phyloP scores from a whole-genome alignment of 768 basidiomycete species.

The Cystobasidiopsis lactophilus region DNA sequence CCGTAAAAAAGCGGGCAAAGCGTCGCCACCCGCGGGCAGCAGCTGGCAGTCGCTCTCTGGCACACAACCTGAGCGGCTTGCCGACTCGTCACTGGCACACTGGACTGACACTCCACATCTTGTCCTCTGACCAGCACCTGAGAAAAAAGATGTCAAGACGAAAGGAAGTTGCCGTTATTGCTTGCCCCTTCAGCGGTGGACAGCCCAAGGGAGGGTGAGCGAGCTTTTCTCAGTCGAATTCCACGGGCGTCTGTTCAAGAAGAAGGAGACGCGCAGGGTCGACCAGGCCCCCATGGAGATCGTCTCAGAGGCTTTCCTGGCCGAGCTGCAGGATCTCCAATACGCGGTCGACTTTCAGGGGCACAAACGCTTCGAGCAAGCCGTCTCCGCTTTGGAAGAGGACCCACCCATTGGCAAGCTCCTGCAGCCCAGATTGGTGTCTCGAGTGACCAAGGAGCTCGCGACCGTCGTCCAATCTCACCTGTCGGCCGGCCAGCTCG shows the following conservation, averaged over 20 bases:
- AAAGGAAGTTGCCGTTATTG: slow-evolving; percentile 35
- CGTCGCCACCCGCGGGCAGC: too few species aligned
- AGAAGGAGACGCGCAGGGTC: neutral
- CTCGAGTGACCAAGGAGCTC: slow-evolving; percentile 44
- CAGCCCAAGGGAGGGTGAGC: slow-evolving; percentile 64
- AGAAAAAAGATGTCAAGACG: too few species aligned
- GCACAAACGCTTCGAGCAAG: neutral
- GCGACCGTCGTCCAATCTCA: slow-evolving; percentile 54
- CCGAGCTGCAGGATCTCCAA: neutral
- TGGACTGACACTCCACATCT: too few species aligned
- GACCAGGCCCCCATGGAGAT: neutral
- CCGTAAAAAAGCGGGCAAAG: too few species aligned
- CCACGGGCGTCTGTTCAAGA: slow-evolving; percentile 48
- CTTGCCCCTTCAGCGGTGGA: slow-evolving; percentile 54
- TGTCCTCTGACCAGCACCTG: too few species aligned
- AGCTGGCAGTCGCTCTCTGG: too few species aligned
- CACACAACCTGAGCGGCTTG: too few species aligned
- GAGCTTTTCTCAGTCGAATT: slow-evolving; percentile 62
- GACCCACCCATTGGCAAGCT: slow-evolving; percentile 11
- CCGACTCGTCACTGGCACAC: too few species aligned
- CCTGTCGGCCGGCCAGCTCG: slow-evolving; percentile 53
- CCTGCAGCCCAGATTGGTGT: slow-evolving; percentile 6
- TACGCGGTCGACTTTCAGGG: neutral
- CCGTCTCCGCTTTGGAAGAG: neutral
- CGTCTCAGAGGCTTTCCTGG: neutral